A percentile compares a stretch with the other conserved stretches of the same genome.
phyloP scores from a whole-genome alignment of 1,284 basidiomycete species.

The Somion occarium region DNA sequence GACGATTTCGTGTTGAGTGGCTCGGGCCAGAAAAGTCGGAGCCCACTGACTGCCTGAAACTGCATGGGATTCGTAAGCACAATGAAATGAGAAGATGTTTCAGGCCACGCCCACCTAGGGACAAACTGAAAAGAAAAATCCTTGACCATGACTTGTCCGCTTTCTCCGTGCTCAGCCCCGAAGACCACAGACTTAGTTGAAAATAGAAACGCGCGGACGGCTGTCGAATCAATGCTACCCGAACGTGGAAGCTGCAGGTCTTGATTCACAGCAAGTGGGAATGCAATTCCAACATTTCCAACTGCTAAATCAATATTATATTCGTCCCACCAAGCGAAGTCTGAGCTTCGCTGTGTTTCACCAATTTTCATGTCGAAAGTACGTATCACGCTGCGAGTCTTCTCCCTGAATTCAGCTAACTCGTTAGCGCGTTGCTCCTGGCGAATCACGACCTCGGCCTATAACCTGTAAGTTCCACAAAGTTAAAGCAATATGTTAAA shows the following conservation, averaged over 20 bases:
- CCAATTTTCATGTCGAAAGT: slow-evolving; percentile 64
- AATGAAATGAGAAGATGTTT: slow-evolving; percentile 1
- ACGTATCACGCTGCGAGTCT: slow-evolving; percentile 64
- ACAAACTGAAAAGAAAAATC: slow-evolving; percentile 84
- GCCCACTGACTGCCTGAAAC: slow-evolving; percentile 71
- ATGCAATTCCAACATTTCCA: slow-evolving; percentile 76
- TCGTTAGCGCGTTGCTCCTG: slow-evolving; percentile 73
- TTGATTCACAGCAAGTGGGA: slow-evolving; percentile 64
- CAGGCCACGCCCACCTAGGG: slow-evolving; percentile 45
- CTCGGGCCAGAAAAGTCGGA: slow-evolving; percentile 69
- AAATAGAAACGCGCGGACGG: slow-evolving; percentile 78
- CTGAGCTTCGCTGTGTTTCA: slow-evolving; percentile 32
- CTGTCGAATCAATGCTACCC: slow-evolving; percentile 33
- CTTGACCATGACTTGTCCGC: slow-evolving; percentile 69
- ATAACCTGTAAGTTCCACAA: slow-evolving; percentile 6
- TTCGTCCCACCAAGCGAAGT: slow-evolving; percentile 59
- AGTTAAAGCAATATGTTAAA: neutral
- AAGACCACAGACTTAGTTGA: slow-evolving; percentile 76
- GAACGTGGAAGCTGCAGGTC: slow-evolving; percentile 41
- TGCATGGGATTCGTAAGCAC: slow-evolving; percentile 32
- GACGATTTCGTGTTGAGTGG: slow-evolving; percentile 70
- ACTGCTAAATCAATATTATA: slow-evolving; percentile 64
- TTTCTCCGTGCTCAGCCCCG: slow-evolving; percentile 69
- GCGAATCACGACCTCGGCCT: slow-evolving; percentile 71
- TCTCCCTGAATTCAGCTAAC: slow-evolving; percentile 78